Evolutionary conservation across 176 grass and related monocot species (phyloP), one percentile per base, ranked within the genome.

Genomic region (Olyra latifolia): DNA sequence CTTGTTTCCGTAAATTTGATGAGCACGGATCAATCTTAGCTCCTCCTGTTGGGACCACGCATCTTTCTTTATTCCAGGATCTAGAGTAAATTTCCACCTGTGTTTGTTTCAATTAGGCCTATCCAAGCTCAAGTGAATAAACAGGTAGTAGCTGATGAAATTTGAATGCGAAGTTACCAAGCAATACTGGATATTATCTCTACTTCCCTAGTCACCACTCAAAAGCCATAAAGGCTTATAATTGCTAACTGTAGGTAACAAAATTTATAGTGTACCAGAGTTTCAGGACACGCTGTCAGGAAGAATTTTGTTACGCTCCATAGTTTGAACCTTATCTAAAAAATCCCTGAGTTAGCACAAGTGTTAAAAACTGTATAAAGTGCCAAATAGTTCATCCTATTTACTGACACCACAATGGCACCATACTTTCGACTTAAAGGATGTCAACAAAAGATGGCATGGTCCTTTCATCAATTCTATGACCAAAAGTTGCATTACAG

Each of bases 1-100:
- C 57, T 91, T 84, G 35, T 78, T 89, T 82, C 92, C 92, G 80
- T 87, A 91, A 67, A 82, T 78, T 84, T 95, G 92, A 77, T 95
- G 85, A 82, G 84, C 89, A 87, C 76, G 89, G 87, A 95, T 84
- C 59, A 95, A 61, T 82, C 63, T 87, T 66, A 95, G 72, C 71
- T 95, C 87, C 77, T 95, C 89, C 66, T 95, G 66, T 85, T 87
- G 77, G 15, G 89, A 85, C 87, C 89, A 95, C 27, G 64, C 73
- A 29, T 89, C 77, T 80, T 87, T 91, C 43, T 85, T 95, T 82
- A 95, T 87, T 76, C 73, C 76, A 60, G 92, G 77, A 58, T 91
- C 87, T 69, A 95, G 74, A 75, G 62, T 79, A 82, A 75, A 71
- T 81, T 56, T 84, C 87, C 91, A 89, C 66, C 83, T 93, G 76